Evolutionary conservation across 2,329 filamentous ascomycete species (phyloP), one percentile per base, ranked within the genome.

Genomic region (Claviceps sp.): DNA sequence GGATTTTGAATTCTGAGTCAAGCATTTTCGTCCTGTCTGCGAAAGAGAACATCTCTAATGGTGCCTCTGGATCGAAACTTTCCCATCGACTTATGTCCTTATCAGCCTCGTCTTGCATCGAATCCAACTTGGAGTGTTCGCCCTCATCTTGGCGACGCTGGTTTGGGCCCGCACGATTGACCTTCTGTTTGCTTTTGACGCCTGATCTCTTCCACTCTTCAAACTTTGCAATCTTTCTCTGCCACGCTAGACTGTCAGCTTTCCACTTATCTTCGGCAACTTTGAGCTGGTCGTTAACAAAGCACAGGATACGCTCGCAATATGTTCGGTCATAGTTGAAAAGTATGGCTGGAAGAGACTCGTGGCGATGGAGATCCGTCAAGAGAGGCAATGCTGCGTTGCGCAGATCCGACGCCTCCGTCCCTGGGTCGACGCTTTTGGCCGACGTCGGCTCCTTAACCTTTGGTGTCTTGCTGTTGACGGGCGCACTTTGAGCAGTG

Each of bases 251-350:
- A 78, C 1, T 34, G 30, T 34, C 70, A 70, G 48, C 76, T 59
- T 83, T 81, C 71, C 77, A 85, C 6, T 53, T 79, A 11, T 24
- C 20, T 13, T 70, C 0, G 64, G 20, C 42, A 11, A 8, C 7
- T 24, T 24, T 22, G 11, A 44, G 42, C 42, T 44, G 11, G 20
- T 24, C 58, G 1, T 83, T 62, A 0, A 89, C 58, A 0, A 65
- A 59, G 24, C 63, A 58, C 26, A 78, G 75, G 30, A 85, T 76
- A 9, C 65, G 63, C 63, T 88, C 85, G 59, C 86, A 90, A 34
- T 70, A 65, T 1, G 65, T 64, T 47, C 85, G 79, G 56, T 89
- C 83, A 58, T 86, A 91, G 61, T 87, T 86, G 71, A 91, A 91
- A 1, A 89, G 64, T 13, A 91, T 80, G 0, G 83, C 85, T 0